phyloP scores from a whole-genome alignment of 2,329 filamentous ascomycete species.

The Macrophomina tecta region DNA sequence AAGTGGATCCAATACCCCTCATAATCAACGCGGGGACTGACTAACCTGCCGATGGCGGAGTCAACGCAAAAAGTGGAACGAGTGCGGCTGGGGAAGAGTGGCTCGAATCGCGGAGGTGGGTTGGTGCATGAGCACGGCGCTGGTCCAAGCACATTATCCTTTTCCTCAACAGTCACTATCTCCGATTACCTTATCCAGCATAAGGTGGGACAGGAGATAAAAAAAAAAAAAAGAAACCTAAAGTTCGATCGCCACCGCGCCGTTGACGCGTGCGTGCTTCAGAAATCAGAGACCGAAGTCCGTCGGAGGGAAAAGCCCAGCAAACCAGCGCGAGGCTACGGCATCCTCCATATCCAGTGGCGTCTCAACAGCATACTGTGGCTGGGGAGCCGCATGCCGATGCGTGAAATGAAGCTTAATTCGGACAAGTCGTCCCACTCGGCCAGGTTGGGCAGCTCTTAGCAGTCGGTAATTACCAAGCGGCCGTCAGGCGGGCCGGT shows the following conservation, averaged over 20 bases:
- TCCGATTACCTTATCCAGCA: neutral
- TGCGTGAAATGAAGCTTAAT: neutral
- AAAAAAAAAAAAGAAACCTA: neutral
- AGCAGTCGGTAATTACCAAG: constrained; percentile 12
- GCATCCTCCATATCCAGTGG: neutral
- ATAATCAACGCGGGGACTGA: neutral
- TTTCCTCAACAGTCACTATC: constrained; percentile 12
- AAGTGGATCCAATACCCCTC: constrained; percentile 5
- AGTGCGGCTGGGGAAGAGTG: constrained; percentile 11
- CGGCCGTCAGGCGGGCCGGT: constrained; percentile 8
- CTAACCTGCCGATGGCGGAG: neutral
- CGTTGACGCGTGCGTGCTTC: neutral
- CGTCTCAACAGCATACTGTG: constrained; percentile 12
- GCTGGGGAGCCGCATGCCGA: neutral
- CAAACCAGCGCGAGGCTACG: neutral
- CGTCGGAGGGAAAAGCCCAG: neutral
- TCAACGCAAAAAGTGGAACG: neutral
- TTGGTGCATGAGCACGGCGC: neutral
- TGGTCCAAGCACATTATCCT: constrained; percentile 14
- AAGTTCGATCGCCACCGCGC: neutral
- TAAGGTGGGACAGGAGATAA: neutral
- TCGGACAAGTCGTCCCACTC: constrained; percentile 1
- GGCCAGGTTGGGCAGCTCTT: neutral
- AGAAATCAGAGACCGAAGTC: neutral
- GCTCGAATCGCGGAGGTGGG: constrained; percentile 8